These are phyloP conservation scores for Lunularia cruciata DNA, from an alignment of 225 moss, liverwort and hornwort genomes.

Conservation along the genomic window DNA sequence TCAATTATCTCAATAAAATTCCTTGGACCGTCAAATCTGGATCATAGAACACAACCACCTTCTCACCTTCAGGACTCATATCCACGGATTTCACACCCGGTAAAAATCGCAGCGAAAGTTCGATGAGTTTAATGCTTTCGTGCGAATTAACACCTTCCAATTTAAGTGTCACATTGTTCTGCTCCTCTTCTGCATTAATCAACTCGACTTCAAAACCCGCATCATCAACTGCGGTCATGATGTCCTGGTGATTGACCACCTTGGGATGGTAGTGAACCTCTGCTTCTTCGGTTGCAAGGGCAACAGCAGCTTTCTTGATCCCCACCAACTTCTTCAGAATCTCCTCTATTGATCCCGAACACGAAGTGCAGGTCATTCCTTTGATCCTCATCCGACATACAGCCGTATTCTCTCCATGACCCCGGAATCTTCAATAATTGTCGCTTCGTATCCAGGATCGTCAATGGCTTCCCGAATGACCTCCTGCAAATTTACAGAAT, in stretches of 20 bases:
- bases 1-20: constrained; percentile 79
- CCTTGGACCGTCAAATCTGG: constrained; percentile 83
- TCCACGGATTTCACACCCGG: constrained; percentile 80
- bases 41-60: constrained; percentile 62
- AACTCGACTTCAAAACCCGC: constrained; percentile 84
- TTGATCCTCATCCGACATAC: constrained; percentile 77
- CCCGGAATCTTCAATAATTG: constrained; percentile 40
- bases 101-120: constrained; percentile 59
- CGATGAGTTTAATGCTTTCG: constrained; percentile 58
- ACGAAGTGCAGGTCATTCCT: constrained; percentile 94
- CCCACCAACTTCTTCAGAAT: constrained; percentile 66
- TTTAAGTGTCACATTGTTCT: constrained; percentile 72
- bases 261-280: constrained; percentile 77
- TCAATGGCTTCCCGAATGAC: constrained; percentile 85
- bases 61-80: constrained; percentile 52
- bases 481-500: constrained; percentile 46
- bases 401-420: constrained; percentile 36
- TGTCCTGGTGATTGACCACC: constrained; percentile 46
- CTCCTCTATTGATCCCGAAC: constrained; percentile 73
- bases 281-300: constrained; percentile 83
- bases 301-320: constrained; percentile 78
- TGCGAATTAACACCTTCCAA: constrained; percentile 58
- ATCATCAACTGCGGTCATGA: constrained; percentile 67
- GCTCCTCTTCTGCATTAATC: constrained; percentile 77
- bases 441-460: constrained; percentile 87